Conservation (phyloP, 495 filamentous ascomycete species). For the Neurospora sp. region DNA sequence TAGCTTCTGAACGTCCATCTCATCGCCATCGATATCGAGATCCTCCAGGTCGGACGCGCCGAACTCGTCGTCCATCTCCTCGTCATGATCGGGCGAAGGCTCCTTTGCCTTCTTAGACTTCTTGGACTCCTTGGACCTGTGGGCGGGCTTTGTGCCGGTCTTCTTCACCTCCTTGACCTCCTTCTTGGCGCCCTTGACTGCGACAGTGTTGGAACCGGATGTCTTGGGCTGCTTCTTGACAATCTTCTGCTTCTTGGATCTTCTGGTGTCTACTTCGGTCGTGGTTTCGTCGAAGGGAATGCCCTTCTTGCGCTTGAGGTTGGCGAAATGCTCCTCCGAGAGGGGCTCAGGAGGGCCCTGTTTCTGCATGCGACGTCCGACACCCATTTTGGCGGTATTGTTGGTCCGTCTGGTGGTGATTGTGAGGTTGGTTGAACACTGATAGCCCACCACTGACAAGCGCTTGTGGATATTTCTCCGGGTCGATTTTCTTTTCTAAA, state of each 20-base stretch:
- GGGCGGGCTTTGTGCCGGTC: conserved; percentile 1
- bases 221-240: conserved; percentile 36
- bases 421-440: not conserved
- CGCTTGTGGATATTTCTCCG: not conserved
- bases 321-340: conserved; percentile 67
- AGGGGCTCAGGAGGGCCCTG: conserved; percentile 79
- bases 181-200: conserved; percentile 24
- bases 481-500: not conserved
- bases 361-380: conserved; percentile 86
- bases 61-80: conserved; percentile 39
- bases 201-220: conserved; percentile 4
- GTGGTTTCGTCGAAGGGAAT: conserved; percentile 37
- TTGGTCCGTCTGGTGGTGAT: conserved; percentile 3
- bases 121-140: conserved; percentile 15
- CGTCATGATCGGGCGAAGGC: conserved; percentile 36
- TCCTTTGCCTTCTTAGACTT: conserved; percentile 38
- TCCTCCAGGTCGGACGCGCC: conserved; percentile 46
- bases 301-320: conserved; percentile 65
- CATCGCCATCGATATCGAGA: conserved; percentile 37
- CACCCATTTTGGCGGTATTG: conserved; percentile 56
- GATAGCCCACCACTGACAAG: not conserved
- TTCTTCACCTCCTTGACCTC: conserved; percentile 8
- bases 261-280: conserved; percentile 31
- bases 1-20: conserved; percentile 28
- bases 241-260: conserved; percentile 57